A percentile compares a stretch with the other conserved stretches of the same genome.
Evolutionary conservation across 805 yeast genomes (phyloP).

Genomic region (Myxozyma lipomycoides): DNA sequence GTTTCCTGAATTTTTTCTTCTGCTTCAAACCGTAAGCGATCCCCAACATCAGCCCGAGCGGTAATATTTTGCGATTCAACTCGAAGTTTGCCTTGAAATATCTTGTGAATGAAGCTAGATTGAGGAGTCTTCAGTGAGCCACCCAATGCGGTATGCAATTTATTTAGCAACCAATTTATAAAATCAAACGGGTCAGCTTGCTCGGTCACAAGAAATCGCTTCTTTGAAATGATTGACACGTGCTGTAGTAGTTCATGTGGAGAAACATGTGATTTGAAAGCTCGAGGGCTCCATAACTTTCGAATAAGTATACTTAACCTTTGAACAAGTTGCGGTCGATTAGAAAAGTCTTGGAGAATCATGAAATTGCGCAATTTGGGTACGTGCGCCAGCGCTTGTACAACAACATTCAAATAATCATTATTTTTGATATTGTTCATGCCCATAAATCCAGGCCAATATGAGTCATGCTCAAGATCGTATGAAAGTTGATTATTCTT

Average conservation of each 20-base stretch:
- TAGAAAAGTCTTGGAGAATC: slow-evolving; percentile 34
- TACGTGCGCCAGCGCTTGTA: slow-evolving; percentile 56
- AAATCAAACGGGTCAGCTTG: slow-evolving; percentile 55
- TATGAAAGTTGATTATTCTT: slow-evolving; percentile 28
- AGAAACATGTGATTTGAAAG: slow-evolving; percentile 60
- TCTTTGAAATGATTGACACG: slow-evolving; percentile 45
- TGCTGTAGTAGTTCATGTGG: slow-evolving; percentile 61
- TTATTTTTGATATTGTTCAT: slow-evolving; percentile 51
- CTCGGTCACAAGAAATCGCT: slow-evolving; percentile 41
- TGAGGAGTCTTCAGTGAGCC: slow-evolving; percentile 32
- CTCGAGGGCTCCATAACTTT: slow-evolving; percentile 59
- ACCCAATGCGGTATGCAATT: slow-evolving; percentile 38
- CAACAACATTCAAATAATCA: slow-evolving; percentile 55
- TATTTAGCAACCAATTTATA: slow-evolving; percentile 57
- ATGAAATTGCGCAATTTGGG: slow-evolving; percentile 47
- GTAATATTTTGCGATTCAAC: slow-evolving; percentile 35
- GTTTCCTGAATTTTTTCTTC: slow-evolving; percentile 26
- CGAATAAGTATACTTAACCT: slow-evolving; percentile 48
- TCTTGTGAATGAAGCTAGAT: slow-evolving; percentile 36
- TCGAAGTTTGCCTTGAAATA: slow-evolving; percentile 54
- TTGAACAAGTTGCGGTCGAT: slow-evolving; percentile 37
- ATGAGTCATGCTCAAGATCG: slow-evolving; percentile 48
- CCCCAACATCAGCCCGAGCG: slow-evolving; percentile 32
- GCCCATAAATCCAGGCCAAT: slow-evolving; percentile 64
- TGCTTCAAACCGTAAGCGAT: slow-evolving; percentile 29